Evolutionary conservation across 1,284 basidiomycete species (phyloP), one percentile per base, ranked within the genome.

Genomic region (Volvariella volvacea): DNA sequence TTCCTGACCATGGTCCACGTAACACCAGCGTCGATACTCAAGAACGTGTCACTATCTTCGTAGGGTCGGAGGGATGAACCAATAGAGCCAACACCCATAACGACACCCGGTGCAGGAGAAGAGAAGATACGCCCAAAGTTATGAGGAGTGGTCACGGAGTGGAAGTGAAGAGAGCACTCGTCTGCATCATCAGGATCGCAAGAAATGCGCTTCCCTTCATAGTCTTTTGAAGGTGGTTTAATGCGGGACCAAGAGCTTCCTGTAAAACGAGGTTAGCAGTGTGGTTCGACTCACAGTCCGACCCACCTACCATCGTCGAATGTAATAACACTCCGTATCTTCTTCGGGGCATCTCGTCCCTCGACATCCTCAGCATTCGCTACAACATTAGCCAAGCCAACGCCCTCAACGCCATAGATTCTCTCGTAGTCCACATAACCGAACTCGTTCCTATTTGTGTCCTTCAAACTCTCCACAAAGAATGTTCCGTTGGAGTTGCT

Each of bases 401-500:
- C 83, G 9, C 95, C 95, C 51, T 95, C 92, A n/a, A 98, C 73
- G 1, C 92, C 92, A 53, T 89, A 87, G 21, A 98, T 65, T 48
- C 82, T 83, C 67, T 99, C 95, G 55, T 87, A 98, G 62, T 98
- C 95, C 33, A 99, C 94, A 48, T 84, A 93, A 7, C 94, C 95
- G 50, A 74, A 66, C 39, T 78, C 69, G 59, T 96, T 96, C 38
- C 95, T 74, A 61, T 95, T 94, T 6, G 95, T 98, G 58, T 94
- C 83, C 57, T 83, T 77, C 44, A 99, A 70, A 55, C 87, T 88
- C 64, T 94, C 78, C n/a, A 94, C 88, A 60, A 98, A 99, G 65
- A 83, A 92, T 7, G 91, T 95, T 1, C 96, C 96, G 52, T 96
- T 91, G 33, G 85, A 88, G 63, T 97, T 95, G 62, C 86, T 91